Base-by-base conservation (phyloP, 495 filamentous ascomycete species). In the Penicillium nucicola region DNA sequence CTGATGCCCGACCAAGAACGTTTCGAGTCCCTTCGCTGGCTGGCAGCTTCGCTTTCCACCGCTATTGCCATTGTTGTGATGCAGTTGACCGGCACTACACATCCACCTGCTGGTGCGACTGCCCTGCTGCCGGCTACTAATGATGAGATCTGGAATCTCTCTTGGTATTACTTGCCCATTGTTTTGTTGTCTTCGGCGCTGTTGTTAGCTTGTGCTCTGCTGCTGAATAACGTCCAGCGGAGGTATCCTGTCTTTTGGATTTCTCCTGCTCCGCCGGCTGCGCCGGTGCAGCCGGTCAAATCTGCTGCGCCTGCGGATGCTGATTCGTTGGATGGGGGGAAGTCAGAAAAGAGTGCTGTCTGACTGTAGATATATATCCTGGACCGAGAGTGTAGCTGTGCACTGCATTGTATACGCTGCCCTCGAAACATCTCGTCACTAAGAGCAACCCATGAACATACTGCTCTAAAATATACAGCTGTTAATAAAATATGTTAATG, bases 71-170 rank as follows among this genome's bases (percentile, higher is more conserved):
- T 84, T 7, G 74, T 83, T 0, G 57, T 83, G 15, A 95, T 95
- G 90, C 78, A 79, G 2, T 46, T 88, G 13, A 91, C 88, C 0
- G 81, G 82, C 6, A 92, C 88, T 0, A 77, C 89, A 0, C 86
- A 95, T 56, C 90, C 90, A 6, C 90, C 90, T 2, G 90, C 88
- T 0, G 90, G 90, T 11, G 90, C 90, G 1, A 92, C 88, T 3
- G 90, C 89, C 1, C 60, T 95, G 10, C 72, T 93, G 22, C 86
- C 87, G 0, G 85, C 84, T 1, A 74, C 82, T 0, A 76, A 84
- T 37, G 58, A 77, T 1, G 65, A 68, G 1, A 69, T 86, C 1
- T 75, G 72, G 30, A 56, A 59, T 0, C 69, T 95, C 41, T 88
- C 86, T 0, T 93, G 88, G 88, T 80, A 80, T 32, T 74, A 85